These are phyloP conservation scores for Podospora didyma DNA, from an alignment of 495 filamentous ascomycete genomes.

Conservation along the genomic window DNA sequence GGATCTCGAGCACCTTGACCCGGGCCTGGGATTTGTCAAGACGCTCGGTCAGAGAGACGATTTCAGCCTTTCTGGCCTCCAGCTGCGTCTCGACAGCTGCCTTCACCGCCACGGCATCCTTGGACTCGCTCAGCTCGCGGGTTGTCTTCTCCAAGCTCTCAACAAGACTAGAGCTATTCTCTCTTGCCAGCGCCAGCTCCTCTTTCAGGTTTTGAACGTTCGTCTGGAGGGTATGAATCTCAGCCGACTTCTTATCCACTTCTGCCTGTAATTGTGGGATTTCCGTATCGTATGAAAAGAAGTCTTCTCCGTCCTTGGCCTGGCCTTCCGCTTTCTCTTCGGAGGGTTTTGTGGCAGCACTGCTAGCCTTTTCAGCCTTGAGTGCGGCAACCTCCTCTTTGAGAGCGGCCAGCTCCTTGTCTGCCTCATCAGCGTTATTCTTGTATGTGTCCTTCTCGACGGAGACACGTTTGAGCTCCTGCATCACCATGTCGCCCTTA, in stretches of 20 bases:
- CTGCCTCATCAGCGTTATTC: constrained; percentile 65
- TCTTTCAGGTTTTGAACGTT: constrained; percentile 36
- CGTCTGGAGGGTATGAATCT: constrained; percentile 33
- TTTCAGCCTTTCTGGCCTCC: constrained; percentile 44
- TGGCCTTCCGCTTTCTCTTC: constrained; percentile 12
- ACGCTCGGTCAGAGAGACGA: constrained; percentile 44
- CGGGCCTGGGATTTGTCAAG: constrained; percentile 47
- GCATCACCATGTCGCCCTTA: constrained; percentile 84
- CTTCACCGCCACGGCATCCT: constrained; percentile 55
- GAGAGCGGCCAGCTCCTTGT: constrained; percentile 57
- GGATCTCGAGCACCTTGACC: constrained; percentile 51
- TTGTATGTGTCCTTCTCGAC: constrained; percentile 77
- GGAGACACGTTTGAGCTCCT: constrained; percentile 85
- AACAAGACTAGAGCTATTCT: constrained; percentile 62
- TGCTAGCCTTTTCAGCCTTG: constrained; percentile 13
- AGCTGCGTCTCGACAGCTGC: constrained; percentile 44
- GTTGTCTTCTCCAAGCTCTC: constrained; percentile 58
- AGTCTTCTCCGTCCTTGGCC: constrained; percentile 60
- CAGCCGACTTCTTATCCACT: constrained; percentile 45
- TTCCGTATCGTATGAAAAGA: constrained; percentile 81
- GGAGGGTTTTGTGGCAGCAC: constrained; percentile 31
- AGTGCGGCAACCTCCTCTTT: constrained; percentile 35
- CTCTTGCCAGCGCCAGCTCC: constrained; percentile 49
- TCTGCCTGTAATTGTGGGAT: constrained; percentile 62
- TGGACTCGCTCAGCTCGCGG: constrained; percentile 53